A percentile compares a stretch with the other conserved stretches of the same genome.
Conservation (phyloP, 495 filamentous ascomycete genomes). For the Xylaria cubensis region DNA sequence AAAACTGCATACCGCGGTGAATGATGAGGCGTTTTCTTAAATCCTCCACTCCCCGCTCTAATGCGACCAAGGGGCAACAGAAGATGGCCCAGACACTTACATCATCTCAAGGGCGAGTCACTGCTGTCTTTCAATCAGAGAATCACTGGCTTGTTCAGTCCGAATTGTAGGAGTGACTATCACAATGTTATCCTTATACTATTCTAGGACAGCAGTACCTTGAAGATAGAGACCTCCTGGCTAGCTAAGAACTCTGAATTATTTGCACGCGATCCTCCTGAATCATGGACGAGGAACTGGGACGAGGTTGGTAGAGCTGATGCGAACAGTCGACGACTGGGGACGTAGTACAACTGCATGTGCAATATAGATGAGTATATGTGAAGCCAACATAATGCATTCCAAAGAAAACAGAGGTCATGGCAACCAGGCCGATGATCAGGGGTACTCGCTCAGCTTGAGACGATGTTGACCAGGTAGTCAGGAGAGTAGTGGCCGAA, state of each 20-base stretch:
- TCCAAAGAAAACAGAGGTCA: slow-evolving; percentile 3
- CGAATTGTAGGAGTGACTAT: background rate
- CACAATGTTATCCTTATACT: background rate
- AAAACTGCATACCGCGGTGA: slow-evolving; percentile 24
- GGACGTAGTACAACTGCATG: background rate
- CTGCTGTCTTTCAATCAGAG: background rate
- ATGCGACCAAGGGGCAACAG: slow-evolving; percentile 28
- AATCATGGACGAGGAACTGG: background rate
- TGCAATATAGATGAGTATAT: background rate
- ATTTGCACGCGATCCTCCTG: background rate
- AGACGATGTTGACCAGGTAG: background rate
- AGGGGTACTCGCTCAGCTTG: background rate
- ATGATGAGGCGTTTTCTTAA: slow-evolving; percentile 34
- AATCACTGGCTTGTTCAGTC: background rate
- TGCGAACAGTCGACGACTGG: slow-evolving; percentile 7
- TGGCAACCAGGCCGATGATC: background rate
- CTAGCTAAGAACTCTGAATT: background rate
- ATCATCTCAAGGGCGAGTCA: background rate
- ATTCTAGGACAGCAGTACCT: background rate
- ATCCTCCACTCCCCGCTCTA: slow-evolving; percentile 36
- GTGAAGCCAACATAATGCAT: background rate
- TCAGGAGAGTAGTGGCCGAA: background rate
- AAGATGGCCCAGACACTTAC: slow-evolving; percentile 12
- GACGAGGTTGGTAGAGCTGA: background rate
- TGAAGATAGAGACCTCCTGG: background rate